These are phyloP conservation scores for Drechmeria coniospora DNA, from an alignment of 2,329 filamentous ascomycete genomes.

Conservation along the genomic window DNA sequence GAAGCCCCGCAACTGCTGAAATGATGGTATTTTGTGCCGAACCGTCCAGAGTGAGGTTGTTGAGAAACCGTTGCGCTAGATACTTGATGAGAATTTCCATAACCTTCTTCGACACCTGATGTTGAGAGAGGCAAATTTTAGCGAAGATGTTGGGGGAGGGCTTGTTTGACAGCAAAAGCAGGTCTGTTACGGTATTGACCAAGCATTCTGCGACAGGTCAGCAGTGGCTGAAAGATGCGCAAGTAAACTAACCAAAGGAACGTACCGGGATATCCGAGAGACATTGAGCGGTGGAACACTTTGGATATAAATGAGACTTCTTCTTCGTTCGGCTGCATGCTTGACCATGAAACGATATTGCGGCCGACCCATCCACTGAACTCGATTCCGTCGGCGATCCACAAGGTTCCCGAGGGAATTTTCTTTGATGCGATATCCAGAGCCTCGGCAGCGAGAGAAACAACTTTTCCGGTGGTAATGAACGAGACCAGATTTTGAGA, in stretches of 20 bases:
- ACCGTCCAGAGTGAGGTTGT: conserved; percentile 17
- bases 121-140: conserved; percentile 14
- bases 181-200: conserved; percentile 18
- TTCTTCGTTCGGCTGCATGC: conserved; percentile 15
- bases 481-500: conserved; percentile 24
- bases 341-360: conserved; percentile 38
- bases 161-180: conserved; percentile 19
- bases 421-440: conserved; percentile 25
- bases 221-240: not conserved
- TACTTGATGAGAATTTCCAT: conserved; percentile 18
- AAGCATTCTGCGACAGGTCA: conserved; percentile 23
- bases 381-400: conserved; percentile 47
- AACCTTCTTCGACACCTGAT: conserved; percentile 12
- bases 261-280: conserved; percentile 58
- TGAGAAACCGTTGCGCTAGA: conserved; percentile 29
- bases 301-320: conserved; percentile 27
- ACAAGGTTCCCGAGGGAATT: conserved; percentile 19
- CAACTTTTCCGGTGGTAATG: conserved; percentile 31
- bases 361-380: conserved; percentile 60
- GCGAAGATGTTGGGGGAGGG: conserved; percentile 11
- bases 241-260: not conserved
- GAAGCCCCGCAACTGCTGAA: conserved; percentile 41
- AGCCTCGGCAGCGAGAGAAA: conserved; percentile 40
- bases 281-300: conserved; percentile 44
- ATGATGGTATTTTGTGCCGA: conserved; percentile 22